phyloP scores from a whole-genome alignment of 257 asterid genomes.

The Scutellaria baicalensis region DNA sequence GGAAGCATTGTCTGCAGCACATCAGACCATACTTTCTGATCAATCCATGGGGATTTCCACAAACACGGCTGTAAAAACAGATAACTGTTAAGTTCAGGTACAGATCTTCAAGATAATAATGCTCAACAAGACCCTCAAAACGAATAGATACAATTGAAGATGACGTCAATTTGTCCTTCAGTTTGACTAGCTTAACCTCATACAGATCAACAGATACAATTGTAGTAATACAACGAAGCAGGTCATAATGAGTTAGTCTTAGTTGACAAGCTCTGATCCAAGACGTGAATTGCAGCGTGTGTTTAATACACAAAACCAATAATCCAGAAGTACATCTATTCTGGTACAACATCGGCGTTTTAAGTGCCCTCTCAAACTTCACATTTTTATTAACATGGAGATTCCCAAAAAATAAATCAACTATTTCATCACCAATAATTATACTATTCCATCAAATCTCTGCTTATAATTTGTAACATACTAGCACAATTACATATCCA shows the following conservation, averaged over 20 bases:
- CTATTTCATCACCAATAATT: no score
- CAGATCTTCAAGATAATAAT: background rate
- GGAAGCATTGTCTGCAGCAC: constrained; percentile 58
- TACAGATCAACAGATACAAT: background rate
- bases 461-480: no score
- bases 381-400: no score
- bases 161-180: background rate
- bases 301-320: background rate
- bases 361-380: background rate
- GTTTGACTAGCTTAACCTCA: background rate
- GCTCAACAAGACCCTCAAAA: background rate
- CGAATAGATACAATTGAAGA: background rate
- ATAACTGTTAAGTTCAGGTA: background rate
- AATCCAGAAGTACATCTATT: background rate
- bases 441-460: no score
- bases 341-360: background rate
- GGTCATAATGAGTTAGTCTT: no score
- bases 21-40: constrained; percentile 45
- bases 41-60: constrained; percentile 44
- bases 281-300: background rate
- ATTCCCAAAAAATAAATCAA: no score
- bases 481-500: no score
- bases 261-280: no score
- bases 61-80: constrained; percentile 33
- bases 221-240: background rate